Percentiles rank a stretch among this genome's conserved stretches.
These are phyloP conservation scores for Daldinia concentrica DNA, from an alignment of 495 filamentous ascomycete genomes.

Conservation along the genomic window DNA sequence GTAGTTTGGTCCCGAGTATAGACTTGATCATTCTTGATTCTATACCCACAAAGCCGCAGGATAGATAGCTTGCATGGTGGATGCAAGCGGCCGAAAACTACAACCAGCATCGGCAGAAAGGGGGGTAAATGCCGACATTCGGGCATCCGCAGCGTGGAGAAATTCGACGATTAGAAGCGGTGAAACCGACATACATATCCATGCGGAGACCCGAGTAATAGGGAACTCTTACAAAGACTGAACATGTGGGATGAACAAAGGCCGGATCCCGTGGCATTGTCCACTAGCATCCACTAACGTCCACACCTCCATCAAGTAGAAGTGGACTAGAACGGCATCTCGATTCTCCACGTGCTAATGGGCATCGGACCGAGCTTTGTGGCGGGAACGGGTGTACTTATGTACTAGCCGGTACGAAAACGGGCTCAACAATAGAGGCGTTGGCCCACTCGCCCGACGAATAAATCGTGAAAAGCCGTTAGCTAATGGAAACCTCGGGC, in stretches of 20 bases:
- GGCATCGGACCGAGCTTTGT: conserved; percentile 34
- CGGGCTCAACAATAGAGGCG: neutral
- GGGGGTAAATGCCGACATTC: conserved; percentile 27
- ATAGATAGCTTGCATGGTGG: conserved; percentile 13
- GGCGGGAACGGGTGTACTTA: conserved; percentile 11
- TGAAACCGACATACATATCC: conserved; percentile 23
- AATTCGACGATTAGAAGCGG: conserved; percentile 27
- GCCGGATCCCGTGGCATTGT: conserved; percentile 15
- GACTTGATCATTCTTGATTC: neutral
- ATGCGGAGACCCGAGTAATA: conserved; percentile 14
- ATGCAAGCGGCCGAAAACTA: conserved; percentile 19
- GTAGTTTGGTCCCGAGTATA: neutral
- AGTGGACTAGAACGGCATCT: conserved; percentile 15
- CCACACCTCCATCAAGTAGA: conserved; percentile 19
- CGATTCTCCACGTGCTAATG: conserved; percentile 8
- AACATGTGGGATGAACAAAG: neutral
- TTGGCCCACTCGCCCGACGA: conserved; percentile 16
- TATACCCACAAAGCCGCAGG: neutral
- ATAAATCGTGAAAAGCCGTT: conserved; percentile 13
- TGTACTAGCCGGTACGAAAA: neutral
- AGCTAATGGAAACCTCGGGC: conserved; percentile 24
- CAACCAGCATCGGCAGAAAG: conserved; percentile 12
- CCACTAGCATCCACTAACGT: neutral
- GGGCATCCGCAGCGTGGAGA: conserved; percentile 32
- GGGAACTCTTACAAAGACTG: conserved; percentile 1